These are phyloP conservation scores for Megacollybia platyphylla DNA, from an alignment of 1,284 basidiomycete species.

Conservation along the genomic window DNA sequence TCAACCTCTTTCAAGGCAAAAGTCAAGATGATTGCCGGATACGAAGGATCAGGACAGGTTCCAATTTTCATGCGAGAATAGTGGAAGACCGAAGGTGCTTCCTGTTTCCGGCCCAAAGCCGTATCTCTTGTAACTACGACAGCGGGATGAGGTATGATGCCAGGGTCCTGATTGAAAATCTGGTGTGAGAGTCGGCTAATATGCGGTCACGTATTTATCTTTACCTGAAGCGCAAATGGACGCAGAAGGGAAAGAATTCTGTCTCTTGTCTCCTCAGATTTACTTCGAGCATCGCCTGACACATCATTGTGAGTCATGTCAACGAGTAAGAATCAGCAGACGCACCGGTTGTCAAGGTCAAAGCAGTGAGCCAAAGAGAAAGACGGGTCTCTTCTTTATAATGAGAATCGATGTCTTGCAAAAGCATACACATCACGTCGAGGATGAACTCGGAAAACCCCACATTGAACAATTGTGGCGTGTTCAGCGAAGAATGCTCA, in stretches of 20 bases:
- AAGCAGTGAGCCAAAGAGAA: constrained; percentile 25
- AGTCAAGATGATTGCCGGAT: constrained; percentile 33
- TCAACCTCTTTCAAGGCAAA: constrained; percentile 34
- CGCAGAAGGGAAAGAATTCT: constrained; percentile 23
- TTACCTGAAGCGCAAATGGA: constrained; percentile 16
- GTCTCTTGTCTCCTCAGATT: constrained; percentile 7
- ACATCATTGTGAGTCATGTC: neutral
- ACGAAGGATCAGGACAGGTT: constrained; percentile 21
- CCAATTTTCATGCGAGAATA: constrained; percentile 13
- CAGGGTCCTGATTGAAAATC: constrained; percentile 3
- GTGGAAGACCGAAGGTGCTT: constrained; percentile 3
- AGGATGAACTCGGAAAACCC: constrained; percentile 22
- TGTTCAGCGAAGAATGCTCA: constrained; percentile 32
- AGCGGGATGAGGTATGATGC: neutral
- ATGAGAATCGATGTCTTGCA: constrained; percentile 1
- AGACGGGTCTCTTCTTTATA: constrained; percentile 13
- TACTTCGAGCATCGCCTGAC: constrained; percentile 1
- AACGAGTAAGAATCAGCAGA: neutral
- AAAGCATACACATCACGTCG: constrained; percentile 9
- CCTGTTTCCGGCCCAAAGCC: no score
- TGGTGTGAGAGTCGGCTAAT: constrained; percentile 1
- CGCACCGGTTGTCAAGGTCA: constrained; percentile 21
- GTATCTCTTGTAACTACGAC: neutral
- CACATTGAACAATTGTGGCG: constrained; percentile 22
- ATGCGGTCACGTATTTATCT: constrained; percentile 12